A percentile compares a stretch with the other conserved stretches of the same genome.
These are phyloP conservation scores for Amaranthus palmeri DNA, from an alignment of 148 eudicot genomes.

Conservation along the genomic window DNA sequence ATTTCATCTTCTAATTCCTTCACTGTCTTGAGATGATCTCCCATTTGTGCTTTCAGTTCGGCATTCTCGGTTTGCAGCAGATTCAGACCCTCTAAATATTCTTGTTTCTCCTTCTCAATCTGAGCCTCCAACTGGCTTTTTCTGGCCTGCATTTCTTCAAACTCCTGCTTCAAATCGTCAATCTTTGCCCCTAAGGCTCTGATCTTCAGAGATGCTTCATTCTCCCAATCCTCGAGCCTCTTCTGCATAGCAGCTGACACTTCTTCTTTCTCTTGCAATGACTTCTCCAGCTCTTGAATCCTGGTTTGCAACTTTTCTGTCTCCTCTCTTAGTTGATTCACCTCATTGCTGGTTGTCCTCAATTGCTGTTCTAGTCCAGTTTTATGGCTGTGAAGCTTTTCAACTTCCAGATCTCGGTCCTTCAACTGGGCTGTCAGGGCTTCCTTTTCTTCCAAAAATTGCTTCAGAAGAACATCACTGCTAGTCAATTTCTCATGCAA, in stretches of 20 bases:
- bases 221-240: conserved; percentile 44
- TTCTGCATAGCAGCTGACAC: conserved; percentile 37
- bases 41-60: conserved; percentile 22
- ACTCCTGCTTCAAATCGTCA: conserved; percentile 36
- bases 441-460: conserved; percentile 41
- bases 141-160: conserved; percentile 31
- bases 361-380: conserved; percentile 39
- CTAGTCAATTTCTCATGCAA: conserved; percentile 39
- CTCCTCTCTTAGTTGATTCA: conserved; percentile 31
- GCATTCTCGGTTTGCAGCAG: conserved; percentile 25
- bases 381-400: conserved; percentile 37
- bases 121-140: conserved; percentile 46
- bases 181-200: conserved; percentile 32
- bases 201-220: conserved; percentile 37
- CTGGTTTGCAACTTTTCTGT: conserved; percentile 28
- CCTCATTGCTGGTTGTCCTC: conserved; percentile 23
- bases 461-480: conserved; percentile 36
- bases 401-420: conserved; percentile 42
- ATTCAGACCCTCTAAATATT: conserved; percentile 17
- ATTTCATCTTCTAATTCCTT: conserved; percentile 26
- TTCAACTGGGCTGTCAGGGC: conserved; percentile 32
- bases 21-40: conserved; percentile 15
- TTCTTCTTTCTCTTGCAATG: conserved; percentile 35
- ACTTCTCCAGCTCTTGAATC: conserved; percentile 40
- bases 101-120: conserved; percentile 29